Percentiles rank a stretch among this genome's conserved stretches.
Conservation (phyloP, 2,329 filamentous ascomycete species). For the Diplodia corticola region DNA sequence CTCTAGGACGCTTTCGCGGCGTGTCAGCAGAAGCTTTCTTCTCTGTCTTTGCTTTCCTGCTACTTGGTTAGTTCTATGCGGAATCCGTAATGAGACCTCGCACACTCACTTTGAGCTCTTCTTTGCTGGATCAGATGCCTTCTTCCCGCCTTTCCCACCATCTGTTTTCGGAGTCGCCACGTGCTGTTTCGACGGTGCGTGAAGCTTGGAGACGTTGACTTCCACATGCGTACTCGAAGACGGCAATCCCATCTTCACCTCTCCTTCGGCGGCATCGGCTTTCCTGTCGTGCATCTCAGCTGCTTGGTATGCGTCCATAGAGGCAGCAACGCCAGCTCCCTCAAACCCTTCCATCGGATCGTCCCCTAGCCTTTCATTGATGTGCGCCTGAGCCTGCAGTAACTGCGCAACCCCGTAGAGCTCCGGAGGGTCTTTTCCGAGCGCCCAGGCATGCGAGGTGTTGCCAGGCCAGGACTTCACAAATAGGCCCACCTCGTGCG, state of each 20-base stretch:
- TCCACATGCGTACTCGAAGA: constrained; percentile 36
- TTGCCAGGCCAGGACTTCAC: constrained; percentile 66
- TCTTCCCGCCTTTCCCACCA: neutral
- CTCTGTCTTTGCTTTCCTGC: neutral
- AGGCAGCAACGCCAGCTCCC: constrained; percentile 23
- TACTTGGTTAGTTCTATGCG: neutral
- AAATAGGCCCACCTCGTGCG: constrained; percentile 77
- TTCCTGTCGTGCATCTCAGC: constrained; percentile 33
- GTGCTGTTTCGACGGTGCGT: neutral
- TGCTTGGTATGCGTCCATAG: constrained; percentile 25
- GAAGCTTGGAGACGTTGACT: constrained; percentile 11
- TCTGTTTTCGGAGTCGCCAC: neutral
- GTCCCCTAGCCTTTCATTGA: constrained; percentile 39
- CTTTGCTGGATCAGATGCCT: neutral
- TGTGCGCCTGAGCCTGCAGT: constrained; percentile 56
- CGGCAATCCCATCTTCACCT: constrained; percentile 42
- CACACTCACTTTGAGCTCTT: neutral
- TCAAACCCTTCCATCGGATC: constrained; percentile 31
- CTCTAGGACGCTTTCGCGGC: constrained; percentile 25
- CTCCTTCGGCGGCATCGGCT: constrained; percentile 22
- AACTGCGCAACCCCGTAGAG: constrained; percentile 61
- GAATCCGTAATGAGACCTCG: no score
- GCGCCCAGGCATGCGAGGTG: constrained; percentile 65
- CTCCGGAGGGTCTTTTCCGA: constrained; percentile 53
- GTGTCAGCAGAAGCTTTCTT: neutral